phyloP scores from a whole-genome alignment of 495 filamentous ascomycete species.

The Penicillium tannophilum region DNA sequence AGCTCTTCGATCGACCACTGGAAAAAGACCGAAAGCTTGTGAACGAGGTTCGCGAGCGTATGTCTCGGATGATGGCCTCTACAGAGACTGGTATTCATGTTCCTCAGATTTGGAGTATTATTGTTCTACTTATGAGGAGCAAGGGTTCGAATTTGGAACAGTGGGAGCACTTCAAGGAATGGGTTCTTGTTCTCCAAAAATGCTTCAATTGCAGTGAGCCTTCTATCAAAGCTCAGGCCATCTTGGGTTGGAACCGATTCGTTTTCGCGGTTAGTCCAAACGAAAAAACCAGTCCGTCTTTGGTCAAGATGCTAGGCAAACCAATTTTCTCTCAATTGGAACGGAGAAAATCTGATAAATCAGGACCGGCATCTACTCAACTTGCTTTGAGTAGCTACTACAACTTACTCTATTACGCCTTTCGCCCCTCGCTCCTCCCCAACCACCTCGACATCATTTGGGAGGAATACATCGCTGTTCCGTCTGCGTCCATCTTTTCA shows the following conservation, averaged over 20 bases:
- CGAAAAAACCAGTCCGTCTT: slow-evolving; percentile 56
- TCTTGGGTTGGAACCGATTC: slow-evolving; percentile 80
- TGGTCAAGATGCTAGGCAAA: slow-evolving; percentile 67
- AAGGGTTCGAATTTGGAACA: slow-evolving; percentile 61
- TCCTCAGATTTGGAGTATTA: slow-evolving; percentile 86
- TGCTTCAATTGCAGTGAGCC: slow-evolving; percentile 83
- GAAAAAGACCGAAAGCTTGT: slow-evolving; percentile 62
- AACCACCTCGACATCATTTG: slow-evolving; percentile 74
- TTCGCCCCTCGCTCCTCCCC: slow-evolving; percentile 65
- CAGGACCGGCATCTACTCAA: slow-evolving; percentile 57
- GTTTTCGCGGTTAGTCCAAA: slow-evolving; percentile 68
- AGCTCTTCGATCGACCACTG: slow-evolving; percentile 60
- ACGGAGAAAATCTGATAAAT: slow-evolving; percentile 59
- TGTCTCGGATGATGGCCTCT: slow-evolving; percentile 68
- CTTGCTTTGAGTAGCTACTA: slow-evolving; percentile 69
- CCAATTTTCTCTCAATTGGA: slow-evolving; percentile 72
- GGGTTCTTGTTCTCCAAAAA: slow-evolving; percentile 73
- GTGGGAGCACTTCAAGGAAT: slow-evolving; percentile 73
- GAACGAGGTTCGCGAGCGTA: slow-evolving; percentile 64
- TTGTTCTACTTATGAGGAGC: slow-evolving; percentile 72
- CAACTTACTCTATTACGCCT: slow-evolving; percentile 82
- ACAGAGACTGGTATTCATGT: slow-evolving; percentile 66
- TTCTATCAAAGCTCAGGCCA: slow-evolving; percentile 72
- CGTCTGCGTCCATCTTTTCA: slow-evolving; percentile 39
- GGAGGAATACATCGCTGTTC: slow-evolving; percentile 68